Conservation (phyloP, 768 basidiomycete species). For the Crepidotus variabilis region DNA sequence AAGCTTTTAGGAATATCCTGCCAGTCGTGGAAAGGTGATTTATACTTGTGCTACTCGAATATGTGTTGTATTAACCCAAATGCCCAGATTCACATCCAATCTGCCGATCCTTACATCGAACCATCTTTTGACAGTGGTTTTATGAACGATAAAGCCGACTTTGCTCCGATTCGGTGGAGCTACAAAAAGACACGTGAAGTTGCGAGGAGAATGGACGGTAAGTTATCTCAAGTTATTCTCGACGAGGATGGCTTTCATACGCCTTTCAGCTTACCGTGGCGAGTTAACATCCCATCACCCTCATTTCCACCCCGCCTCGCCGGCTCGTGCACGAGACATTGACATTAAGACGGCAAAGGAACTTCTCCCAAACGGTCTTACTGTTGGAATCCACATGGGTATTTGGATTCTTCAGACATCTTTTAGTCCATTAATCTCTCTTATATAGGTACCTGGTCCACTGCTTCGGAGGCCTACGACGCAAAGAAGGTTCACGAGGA, state of each 20-base stretch:
- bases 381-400: slow-evolving; percentile 73
- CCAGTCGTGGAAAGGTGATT: slow-evolving; percentile 63
- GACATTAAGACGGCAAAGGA: slow-evolving; percentile 67
- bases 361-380: slow-evolving; percentile 55
- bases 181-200: slow-evolving; percentile 76
- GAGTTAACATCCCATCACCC: slow-evolving; percentile 73
- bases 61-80: neutral
- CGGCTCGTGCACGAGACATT: slow-evolving; percentile 56
- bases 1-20: slow-evolving; percentile 57
- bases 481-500: slow-evolving; percentile 57
- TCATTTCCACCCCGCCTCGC: slow-evolving; percentile 67
- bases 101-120: slow-evolving; percentile 56
- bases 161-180: slow-evolving; percentile 72
- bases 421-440: neutral
- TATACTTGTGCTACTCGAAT: neutral
- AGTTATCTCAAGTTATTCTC: slow-evolving; percentile 7
- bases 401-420: slow-evolving; percentile 10
- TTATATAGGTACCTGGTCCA: slow-evolving; percentile 43
- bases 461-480: slow-evolving; percentile 50
- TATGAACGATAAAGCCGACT: slow-evolving; percentile 78
- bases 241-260: neutral
- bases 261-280: slow-evolving; percentile 55
- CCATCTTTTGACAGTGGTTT: slow-evolving; percentile 72
- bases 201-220: slow-evolving; percentile 68
- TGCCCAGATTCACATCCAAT: slow-evolving; percentile 56